A percentile compares a stretch with the other conserved stretches of the same genome.
phyloP scores from a whole-genome alignment of 345 rosid genomes.

The Lenwebbia sp. region DNA sequence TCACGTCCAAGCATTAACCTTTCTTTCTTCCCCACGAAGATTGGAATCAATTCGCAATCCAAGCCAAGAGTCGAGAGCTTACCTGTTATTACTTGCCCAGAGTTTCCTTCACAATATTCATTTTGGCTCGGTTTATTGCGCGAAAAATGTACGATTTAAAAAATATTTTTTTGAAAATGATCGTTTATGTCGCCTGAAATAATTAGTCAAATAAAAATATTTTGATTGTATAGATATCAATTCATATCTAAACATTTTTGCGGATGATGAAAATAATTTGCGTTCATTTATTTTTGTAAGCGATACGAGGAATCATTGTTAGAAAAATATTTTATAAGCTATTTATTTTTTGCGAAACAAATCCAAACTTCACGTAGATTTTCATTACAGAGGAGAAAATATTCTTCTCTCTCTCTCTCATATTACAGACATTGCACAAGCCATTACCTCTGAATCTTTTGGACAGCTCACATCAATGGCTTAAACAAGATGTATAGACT shows the following conservation, averaged over 20 bases:
- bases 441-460: not conserved
- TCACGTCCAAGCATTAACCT: not conserved
- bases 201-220: too few species aligned
- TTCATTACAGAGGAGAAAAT: not conserved
- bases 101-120: not conserved
- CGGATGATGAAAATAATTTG: too few species aligned
- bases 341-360: too few species aligned
- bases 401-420: not conserved
- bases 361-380: not conserved
- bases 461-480: not conserved
- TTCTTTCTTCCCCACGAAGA: not conserved
- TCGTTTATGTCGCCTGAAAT: too few species aligned
- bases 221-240: too few species aligned
- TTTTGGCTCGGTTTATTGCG: not conserved
- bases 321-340: too few species aligned
- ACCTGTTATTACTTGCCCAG: not conserved
- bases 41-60: not conserved
- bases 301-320: too few species aligned
- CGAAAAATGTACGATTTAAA: too few species aligned
- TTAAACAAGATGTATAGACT: constrained; percentile 5
- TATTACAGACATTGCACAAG: not conserved
- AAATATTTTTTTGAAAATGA: too few species aligned
- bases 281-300: too few species aligned
- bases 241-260: too few species aligned
- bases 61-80: not conserved